Conservation (phyloP, 2,329 filamentous ascomycete genomes). For the Trichoderma koningii region DNA sequence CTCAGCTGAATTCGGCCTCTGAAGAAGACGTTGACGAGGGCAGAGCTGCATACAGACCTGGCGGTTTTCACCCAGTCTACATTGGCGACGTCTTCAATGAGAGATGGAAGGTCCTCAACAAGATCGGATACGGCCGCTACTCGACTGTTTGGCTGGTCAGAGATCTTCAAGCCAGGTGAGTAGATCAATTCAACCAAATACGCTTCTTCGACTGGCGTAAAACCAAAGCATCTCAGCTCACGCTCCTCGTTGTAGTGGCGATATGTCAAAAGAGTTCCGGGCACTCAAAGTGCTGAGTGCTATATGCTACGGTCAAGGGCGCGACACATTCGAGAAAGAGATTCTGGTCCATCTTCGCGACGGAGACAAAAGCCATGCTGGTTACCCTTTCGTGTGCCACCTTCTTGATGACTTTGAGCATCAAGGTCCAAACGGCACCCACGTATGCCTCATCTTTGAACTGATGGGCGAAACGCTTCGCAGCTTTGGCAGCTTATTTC, state of each 20-base stretch:
- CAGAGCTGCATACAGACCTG: slow-evolving; percentile 23
- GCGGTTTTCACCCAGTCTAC: slow-evolving; percentile 30
- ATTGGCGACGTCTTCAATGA: slow-evolving; percentile 28
- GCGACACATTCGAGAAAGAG: neutral
- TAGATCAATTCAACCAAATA: too few species aligned
- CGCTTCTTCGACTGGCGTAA: too few species aligned
- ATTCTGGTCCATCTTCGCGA: neutral
- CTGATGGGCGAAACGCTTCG: slow-evolving; percentile 3
- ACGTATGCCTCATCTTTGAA: slow-evolving; percentile 11
- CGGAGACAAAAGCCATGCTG: neutral
- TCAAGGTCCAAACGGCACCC: slow-evolving; percentile 4
- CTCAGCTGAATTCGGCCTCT: too few species aligned
- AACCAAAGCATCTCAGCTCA: too few species aligned
- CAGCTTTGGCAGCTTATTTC: slow-evolving; percentile 3
- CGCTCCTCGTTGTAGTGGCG: too few species aligned
- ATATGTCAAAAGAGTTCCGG: neutral
- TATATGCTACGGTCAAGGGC: neutral
- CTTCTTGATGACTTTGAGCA: slow-evolving; percentile 4
- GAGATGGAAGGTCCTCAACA: slow-evolving; percentile 29
- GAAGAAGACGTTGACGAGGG: too few species aligned
- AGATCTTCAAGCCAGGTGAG: slow-evolving; percentile 14
- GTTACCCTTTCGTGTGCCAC: slow-evolving; percentile 5
- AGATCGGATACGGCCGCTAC: slow-evolving; percentile 31
- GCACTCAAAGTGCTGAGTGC: slow-evolving; percentile 1
- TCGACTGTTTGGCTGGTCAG: slow-evolving; percentile 31